phyloP scores from a whole-genome alignment of 495 filamentous ascomycete genomes.

The Xylaria intraflava region DNA sequence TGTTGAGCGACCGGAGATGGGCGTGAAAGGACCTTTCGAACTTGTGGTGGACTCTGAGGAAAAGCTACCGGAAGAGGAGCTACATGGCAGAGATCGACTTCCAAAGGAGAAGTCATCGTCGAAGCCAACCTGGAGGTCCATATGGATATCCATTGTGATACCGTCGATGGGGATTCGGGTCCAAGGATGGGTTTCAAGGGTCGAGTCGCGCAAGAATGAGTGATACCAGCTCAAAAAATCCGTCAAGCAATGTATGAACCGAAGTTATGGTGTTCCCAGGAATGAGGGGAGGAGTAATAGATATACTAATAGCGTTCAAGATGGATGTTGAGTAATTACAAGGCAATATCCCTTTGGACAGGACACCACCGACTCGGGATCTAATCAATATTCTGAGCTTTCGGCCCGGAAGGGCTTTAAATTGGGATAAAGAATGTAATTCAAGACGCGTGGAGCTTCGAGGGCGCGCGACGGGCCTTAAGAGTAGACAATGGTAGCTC shows the following conservation, averaged over 20 bases:
- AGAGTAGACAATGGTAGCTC: not conserved
- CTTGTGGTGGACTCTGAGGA: constrained; percentile 30
- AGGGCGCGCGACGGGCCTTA: constrained; percentile 16
- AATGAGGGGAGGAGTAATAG: constrained; percentile 18
- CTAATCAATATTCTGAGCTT: constrained; percentile 26
- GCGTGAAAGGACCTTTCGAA: constrained; percentile 33
- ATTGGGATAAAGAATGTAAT: constrained; percentile 25
- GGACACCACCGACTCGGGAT: constrained; percentile 18
- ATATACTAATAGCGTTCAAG: constrained; percentile 25
- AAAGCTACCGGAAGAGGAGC: constrained; percentile 23
- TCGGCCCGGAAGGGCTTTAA: constrained; percentile 25
- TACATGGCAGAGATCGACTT: constrained; percentile 16
- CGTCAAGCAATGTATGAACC: not conserved
- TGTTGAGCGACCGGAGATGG: constrained; percentile 31
- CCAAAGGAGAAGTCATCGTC: constrained; percentile 24
- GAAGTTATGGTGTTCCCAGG: constrained; percentile 11
- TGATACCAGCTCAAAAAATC: not conserved
- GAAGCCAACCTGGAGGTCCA: constrained; percentile 21
- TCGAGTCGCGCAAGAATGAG: not conserved
- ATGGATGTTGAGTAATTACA: constrained; percentile 5
- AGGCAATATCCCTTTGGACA: constrained; percentile 20
- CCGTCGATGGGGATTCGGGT: not conserved
- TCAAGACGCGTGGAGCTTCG: constrained; percentile 20
- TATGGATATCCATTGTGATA: constrained; percentile 16
- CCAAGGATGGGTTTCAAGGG: not conserved